These are phyloP conservation scores for Blastocystis sp. DNA, from an alignment of 352 stramenopile species.

Conservation along the genomic window DNA sequence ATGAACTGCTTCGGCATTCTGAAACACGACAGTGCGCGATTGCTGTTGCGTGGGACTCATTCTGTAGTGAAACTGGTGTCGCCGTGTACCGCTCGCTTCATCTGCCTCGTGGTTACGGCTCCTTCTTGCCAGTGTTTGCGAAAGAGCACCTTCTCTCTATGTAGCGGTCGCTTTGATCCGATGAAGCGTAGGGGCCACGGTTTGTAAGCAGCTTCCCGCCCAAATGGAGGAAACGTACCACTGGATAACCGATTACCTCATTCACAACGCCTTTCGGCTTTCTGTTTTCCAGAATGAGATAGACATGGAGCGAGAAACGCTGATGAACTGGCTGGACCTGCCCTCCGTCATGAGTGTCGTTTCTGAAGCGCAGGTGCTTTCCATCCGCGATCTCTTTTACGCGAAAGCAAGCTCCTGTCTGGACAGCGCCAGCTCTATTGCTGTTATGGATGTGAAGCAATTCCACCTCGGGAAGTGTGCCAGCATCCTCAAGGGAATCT, in stretches of 20 bases:
- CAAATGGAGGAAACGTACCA: neutral
- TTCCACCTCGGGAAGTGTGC: conserved; percentile 3
- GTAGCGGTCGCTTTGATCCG: neutral
- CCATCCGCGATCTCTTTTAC: neutral
- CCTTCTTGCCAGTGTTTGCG: conserved; percentile 1
- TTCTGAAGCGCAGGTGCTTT: neutral
- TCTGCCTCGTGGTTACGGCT: conserved; percentile 24
- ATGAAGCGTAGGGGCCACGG: conserved; percentile 5
- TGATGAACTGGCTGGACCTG: conserved; percentile 23
- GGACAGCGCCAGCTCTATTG: neutral
- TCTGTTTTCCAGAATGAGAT: neutral
- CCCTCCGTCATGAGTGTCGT: neutral
- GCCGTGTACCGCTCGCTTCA: neutral
- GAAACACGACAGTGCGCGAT: conserved; percentile 6
- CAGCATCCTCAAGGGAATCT: conserved; percentile 7
- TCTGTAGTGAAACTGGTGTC: neutral
- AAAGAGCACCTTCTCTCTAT: conserved; percentile 22
- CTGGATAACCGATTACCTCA: conserved; percentile 3
- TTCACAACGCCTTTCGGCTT: conserved; percentile 8
- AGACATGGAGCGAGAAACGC: neutral
- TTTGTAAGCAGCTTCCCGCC: neutral
- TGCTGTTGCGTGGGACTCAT: neutral
- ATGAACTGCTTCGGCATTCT: conserved; percentile 69
- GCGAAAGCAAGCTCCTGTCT: neutral
- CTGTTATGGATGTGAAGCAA: conserved; percentile 27